Percentiles rank a stretch among this genome's conserved stretches.
Conservation (phyloP, 2,329 filamentous ascomycete genomes). For the Claviceps spartinae region DNA sequence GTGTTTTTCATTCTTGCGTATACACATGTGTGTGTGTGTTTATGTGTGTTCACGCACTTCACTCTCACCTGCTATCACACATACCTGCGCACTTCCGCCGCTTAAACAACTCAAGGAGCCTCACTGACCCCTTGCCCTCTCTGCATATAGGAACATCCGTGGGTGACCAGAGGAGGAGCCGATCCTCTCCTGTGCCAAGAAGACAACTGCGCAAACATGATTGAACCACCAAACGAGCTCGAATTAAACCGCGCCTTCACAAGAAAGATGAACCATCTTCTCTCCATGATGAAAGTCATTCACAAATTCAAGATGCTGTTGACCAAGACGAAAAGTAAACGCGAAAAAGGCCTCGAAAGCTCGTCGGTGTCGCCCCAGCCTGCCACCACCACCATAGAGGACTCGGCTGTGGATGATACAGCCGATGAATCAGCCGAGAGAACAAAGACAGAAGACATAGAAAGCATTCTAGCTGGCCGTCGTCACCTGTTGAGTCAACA, state of each 20-base stretch:
- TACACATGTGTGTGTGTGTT: too few relatives aligned
- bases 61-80: too few relatives aligned
- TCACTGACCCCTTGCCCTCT: background rate
- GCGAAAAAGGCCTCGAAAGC: conserved; percentile 2
- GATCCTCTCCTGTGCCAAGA: conserved; percentile 69
- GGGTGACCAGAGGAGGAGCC: conserved; percentile 71
- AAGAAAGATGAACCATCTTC: conserved; percentile 69
- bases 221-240: conserved; percentile 76
- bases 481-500: conserved; percentile 24
- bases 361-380: background rate
- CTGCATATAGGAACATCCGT: conserved; percentile 60
- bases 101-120: background rate
- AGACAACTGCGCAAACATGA: conserved; percentile 71
- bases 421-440: conserved; percentile 20
- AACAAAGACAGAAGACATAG: conserved; percentile 33
- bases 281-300: conserved; percentile 86
- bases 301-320: conserved; percentile 73
- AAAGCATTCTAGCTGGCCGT: conserved; percentile 33
- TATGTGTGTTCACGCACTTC: too few relatives aligned
- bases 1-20: background rate
- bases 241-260: conserved; percentile 89
- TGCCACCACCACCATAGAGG: background rate
- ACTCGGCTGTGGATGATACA: conserved; percentile 8
- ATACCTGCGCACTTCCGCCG: too few relatives aligned
- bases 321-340: conserved; percentile 14